Evolutionary conservation across 768 basidiomycete species (phyloP).

Genomic region (Pisolithus sp.): DNA sequence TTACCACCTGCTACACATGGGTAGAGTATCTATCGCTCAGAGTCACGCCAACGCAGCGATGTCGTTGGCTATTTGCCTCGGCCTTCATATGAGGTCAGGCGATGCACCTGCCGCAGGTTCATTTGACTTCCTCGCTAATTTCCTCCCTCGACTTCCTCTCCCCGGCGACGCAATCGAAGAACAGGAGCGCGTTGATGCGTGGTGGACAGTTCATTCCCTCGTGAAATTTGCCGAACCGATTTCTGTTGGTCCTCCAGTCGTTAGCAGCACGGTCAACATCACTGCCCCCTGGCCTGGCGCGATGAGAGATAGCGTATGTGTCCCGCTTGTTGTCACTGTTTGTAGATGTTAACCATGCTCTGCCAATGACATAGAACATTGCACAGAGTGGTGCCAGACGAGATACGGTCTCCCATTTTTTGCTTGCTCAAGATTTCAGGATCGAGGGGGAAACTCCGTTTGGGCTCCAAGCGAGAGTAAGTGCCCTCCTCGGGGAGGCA

Average conservation of each 20-base stretch:
- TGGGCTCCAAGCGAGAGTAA: conserved; percentile 21
- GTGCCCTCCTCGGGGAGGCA: conserved; percentile 32
- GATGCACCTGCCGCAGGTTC: background rate
- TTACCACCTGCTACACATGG: conserved; percentile 57
- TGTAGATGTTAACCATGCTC: too few species aligned
- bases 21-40: conserved; percentile 55
- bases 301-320: conserved; percentile 7
- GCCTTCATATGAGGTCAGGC: conserved; percentile 35
- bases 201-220: conserved; percentile 31
- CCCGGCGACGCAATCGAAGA: conserved; percentile 29
- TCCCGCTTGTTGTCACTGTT: too few species aligned
- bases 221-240: conserved; percentile 29
- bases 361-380: too few species aligned
- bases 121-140: conserved; percentile 8
- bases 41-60: conserved; percentile 46
- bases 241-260: conserved; percentile 23
- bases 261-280: conserved; percentile 23
- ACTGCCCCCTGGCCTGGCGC: conserved; percentile 38
- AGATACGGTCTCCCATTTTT: conserved; percentile 12
- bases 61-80: conserved; percentile 38
- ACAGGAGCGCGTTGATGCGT: conserved; percentile 33
- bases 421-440: conserved; percentile 8
- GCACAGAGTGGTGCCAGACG: background rate
- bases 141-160: conserved; percentile 22
- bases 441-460: conserved; percentile 5